These are phyloP conservation scores for Inonotus obliquus DNA, from an alignment of 1,284 basidiomycete genomes.

Conservation along the genomic window DNA sequence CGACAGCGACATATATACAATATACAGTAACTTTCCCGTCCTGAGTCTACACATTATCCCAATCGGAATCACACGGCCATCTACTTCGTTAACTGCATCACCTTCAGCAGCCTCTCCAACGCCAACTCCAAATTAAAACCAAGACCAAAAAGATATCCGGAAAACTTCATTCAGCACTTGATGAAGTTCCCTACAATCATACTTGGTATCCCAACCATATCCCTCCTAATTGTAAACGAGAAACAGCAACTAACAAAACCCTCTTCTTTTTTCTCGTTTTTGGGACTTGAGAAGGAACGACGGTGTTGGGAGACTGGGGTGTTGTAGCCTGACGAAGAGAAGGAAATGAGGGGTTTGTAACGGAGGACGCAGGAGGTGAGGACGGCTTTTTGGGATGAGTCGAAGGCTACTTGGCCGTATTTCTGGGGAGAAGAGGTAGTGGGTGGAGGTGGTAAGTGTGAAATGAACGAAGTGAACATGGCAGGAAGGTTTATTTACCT, in stretches of 20 bases:
- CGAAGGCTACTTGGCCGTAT: slow-evolving; percentile 94
- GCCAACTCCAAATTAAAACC: background rate
- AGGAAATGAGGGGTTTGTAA: slow-evolving; percentile 56
- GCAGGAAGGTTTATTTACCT: slow-evolving; percentile 50
- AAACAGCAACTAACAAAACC: slow-evolving; percentile 90
- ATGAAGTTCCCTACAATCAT: slow-evolving; percentile 90
- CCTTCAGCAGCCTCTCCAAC: background rate
- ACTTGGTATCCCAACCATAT: slow-evolving; percentile 89
- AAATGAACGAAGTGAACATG: background rate
- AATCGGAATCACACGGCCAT: no score
- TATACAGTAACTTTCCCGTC: background rate
- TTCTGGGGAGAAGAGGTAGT: slow-evolving; percentile 43
- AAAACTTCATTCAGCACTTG: slow-evolving; percentile 36
- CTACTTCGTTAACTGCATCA: no score
- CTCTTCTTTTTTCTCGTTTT: slow-evolving; percentile 32
- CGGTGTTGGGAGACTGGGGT: slow-evolving; percentile 19
- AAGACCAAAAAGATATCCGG: no score
- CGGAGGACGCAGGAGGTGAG: slow-evolving; percentile 90
- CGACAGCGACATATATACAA: background rate
- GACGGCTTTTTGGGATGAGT: slow-evolving; percentile 84
- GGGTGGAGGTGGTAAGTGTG: background rate
- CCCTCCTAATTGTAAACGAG: slow-evolving; percentile 90
- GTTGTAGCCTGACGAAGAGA: slow-evolving; percentile 23
- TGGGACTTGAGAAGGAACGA: slow-evolving; percentile 19
- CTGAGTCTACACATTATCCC: background rate